Evolutionary conservation across 495 filamentous ascomycete species (phyloP).

Genomic region (Talaromyces stipitatus): DNA sequence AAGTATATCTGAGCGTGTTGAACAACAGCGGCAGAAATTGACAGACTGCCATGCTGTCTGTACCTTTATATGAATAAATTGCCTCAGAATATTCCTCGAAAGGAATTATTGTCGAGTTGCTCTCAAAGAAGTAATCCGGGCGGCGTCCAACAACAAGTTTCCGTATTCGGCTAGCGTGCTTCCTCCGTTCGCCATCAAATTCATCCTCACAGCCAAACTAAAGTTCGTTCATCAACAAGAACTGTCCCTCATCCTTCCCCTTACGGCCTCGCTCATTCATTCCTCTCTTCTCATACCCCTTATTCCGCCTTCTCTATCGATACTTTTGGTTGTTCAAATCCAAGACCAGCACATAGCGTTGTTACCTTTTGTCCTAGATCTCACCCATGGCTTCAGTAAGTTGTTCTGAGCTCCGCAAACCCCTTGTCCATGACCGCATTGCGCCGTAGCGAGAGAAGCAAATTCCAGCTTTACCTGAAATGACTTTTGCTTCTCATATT

Average conservation of each 20-base stretch:
- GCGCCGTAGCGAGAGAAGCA: neutral
- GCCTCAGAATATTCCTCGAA: too few relatives aligned
- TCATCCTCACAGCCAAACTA: conserved; percentile 1
- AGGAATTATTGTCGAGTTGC: too few relatives aligned
- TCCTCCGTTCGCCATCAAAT: neutral
- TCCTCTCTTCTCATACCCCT: conserved; percentile 14
- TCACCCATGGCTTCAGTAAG: conserved; percentile 49
- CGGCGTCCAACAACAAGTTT: neutral
- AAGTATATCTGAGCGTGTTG: neutral
- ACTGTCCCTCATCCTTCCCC: conserved; percentile 16
- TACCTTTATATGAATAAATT: too few relatives aligned
- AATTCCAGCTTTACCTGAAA: neutral
- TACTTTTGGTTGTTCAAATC: neutral
- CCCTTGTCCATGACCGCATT: neutral
- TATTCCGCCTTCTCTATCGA: neutral
- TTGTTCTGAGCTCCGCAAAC: conserved; percentile 13
- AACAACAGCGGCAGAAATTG: too few relatives aligned
- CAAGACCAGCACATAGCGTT: neutral
- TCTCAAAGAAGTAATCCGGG: neutral
- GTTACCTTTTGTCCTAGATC: neutral
- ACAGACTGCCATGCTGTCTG: too few relatives aligned
- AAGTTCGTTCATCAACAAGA: neutral
- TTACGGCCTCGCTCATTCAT: conserved; percentile 13
- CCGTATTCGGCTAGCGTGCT: neutral
- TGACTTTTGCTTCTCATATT: conserved; percentile 11